Evolutionary conservation across 768 basidiomycete genomes (phyloP), one percentile per base, ranked within the genome.

Genomic region (Agaricus subrufescens): DNA sequence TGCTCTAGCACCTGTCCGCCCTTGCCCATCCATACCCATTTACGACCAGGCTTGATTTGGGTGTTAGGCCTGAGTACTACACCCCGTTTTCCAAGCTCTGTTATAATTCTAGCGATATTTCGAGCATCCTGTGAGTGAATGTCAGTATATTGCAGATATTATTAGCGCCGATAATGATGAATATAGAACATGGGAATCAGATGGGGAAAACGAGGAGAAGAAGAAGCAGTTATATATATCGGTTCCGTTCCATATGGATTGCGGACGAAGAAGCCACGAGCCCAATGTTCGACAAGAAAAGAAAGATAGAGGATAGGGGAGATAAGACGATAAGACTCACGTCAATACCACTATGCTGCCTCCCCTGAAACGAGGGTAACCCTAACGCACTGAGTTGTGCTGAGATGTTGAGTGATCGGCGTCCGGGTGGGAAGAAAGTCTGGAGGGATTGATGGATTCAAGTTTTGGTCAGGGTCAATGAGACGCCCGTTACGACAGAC

Each of bases 21-120:
- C 63, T 78, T 83, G 63, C 90, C 91, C 92, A 94, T 94, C 92
- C 92, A 94, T 12, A 72, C 72, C 91, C 89, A 94, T 52, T 86
- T 79, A 48, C 81, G 76, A 59, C 79, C 76, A 39, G 83, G 80
- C 64, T 81, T 75, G 62, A 92, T 81, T n/a, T 73, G 60, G 7
- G 83, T 84, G 64, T 95, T 97, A 23, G 92, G 83, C 58, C 82
- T 76, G 59, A 98, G 74, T 56, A 77, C 72, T 31, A 88, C 73
- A 29, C 86, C 85, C 52, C 82, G 80, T 53, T 80, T 71, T 11
- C 86, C 86, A n/a, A 98, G 82, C 63, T 92, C 89, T 49, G 81
- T 71, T 40, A 96, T 67, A 58, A 99, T 85, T 34, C 90, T 83
- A 10, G 90, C 80, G 55, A 98, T 82, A 69, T 99, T 99, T 30